Base-by-base conservation (phyloP, 2,329 filamentous ascomycete species). In the Polytolypa hystricis region DNA sequence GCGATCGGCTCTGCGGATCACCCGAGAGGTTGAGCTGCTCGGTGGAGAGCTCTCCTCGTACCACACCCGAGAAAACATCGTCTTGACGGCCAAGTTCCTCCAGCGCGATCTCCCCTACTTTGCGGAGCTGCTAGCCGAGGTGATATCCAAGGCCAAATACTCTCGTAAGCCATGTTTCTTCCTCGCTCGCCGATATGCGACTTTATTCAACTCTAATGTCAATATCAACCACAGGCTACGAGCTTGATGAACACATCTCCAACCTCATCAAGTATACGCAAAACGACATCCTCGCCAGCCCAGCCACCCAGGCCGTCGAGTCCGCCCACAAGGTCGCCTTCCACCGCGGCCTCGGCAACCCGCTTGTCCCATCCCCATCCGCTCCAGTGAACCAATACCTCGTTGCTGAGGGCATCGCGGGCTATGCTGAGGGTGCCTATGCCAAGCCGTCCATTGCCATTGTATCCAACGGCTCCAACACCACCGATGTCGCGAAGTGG, bases 41-140 rank as follows among this genome's bases (percentile, higher is more conserved):
- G 91, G 93, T 60, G 85, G 85, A 55, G 79, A 89, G 75, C 78
- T 96, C 67, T 74, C 70, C 52, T 73, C 89, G 48, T 84, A 83
- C 65, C 86, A 95, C 69, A 87, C 85, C 53, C 82, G 89, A 58
- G 91, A 98, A 72, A 86, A 86, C 58, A 69, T 98, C 46, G 78
- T 98, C 42, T 69, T 98, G 55, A 80, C 89, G 65, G 84, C 91
- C 60, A 93, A 82, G 70, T 98, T 98, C 74, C 77, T 98, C 49
- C 79, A 85, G 60, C 79, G 91, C 60, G 87, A 98, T 61, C 78
- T 98, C 49, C 91, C 91, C 50, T 98, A 96, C 76, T 98, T 94
- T 64, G 77, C 86, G 55, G 91, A 98, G 71, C 74, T 98, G 48
- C 75, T 98, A 51, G 85, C 81, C 56, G 93, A 98, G 71, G 83